Evolutionary conservation across 345 rosid genomes (phyloP).

Genomic region (Rhizophora apiculata): DNA sequence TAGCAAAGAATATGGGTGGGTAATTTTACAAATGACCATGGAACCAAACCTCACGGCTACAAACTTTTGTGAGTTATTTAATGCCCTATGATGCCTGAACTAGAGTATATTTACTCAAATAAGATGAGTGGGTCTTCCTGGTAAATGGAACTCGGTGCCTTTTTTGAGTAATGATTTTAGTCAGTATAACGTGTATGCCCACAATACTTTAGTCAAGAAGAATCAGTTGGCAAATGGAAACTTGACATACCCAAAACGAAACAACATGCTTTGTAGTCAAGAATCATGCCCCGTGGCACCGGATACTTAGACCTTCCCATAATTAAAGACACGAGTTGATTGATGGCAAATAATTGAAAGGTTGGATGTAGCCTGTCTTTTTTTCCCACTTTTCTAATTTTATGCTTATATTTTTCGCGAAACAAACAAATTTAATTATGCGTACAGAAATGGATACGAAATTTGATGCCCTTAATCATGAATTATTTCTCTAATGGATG

Average conservation of each 20-base stretch:
- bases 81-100: too few relatives aligned
- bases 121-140: too few relatives aligned
- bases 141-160: too few relatives aligned
- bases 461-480: constrained; percentile 21
- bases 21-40: too few relatives aligned
- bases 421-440: background rate
- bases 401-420: too few relatives aligned
- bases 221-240: background rate
- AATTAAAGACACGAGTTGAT: background rate
- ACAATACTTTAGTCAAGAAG: background rate
- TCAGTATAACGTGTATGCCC: background rate
- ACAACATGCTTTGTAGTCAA: background rate
- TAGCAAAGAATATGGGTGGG: too few relatives aligned
- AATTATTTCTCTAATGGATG: background rate
- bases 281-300: constrained; percentile 5
- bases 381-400: background rate
- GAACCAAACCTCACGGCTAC: too few relatives aligned
- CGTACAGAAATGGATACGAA: constrained; percentile 6
- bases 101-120: too few relatives aligned
- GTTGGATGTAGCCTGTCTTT: constrained; percentile 22
- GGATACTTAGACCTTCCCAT: background rate
- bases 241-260: background rate
- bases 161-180: background rate
- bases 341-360: constrained; percentile 8
- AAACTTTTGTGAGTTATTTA: too few relatives aligned